Conservation (phyloP, 1,284 basidiomycete genomes). For the Apiotrichum veenhuisii region DNA sequence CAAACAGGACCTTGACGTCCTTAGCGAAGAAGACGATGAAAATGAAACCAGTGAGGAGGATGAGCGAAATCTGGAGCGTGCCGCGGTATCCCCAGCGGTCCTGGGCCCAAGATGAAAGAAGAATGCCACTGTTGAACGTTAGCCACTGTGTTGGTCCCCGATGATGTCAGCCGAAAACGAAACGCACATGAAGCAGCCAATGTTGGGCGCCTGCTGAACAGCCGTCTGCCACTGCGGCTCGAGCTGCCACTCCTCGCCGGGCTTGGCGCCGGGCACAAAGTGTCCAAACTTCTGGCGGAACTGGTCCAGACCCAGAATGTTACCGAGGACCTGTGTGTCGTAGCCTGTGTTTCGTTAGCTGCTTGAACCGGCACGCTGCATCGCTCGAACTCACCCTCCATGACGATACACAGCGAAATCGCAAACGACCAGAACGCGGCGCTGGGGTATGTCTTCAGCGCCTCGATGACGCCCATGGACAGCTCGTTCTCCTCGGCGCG, state of each 20-base stretch:
- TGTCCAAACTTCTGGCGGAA: conserved; percentile 17
- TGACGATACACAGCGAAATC: conserved; percentile 15
- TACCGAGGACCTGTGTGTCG: conserved; percentile 12
- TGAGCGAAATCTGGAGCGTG: conserved; percentile 26
- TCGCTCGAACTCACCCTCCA: conserved; percentile 2
- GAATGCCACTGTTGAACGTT: conserved; percentile 20
- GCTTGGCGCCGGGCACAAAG: not conserved
- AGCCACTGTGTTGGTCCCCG: not conserved
- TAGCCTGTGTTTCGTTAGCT: conserved; percentile 5
- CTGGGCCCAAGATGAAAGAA: conserved; percentile 20
- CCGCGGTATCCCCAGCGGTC: conserved; percentile 28
- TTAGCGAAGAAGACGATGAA: conserved; percentile 47
- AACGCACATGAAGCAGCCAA: conserved; percentile 26
- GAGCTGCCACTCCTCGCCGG: conserved; percentile 4
- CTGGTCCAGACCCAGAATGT: conserved; percentile 11
- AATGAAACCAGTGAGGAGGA: conserved; percentile 33
- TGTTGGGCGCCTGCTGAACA: conserved; percentile 15
- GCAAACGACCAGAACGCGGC: conserved; percentile 20
- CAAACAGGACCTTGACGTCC: conserved; percentile 16
- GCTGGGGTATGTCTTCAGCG: conserved; percentile 15
- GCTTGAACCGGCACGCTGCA: not conserved
- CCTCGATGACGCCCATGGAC: conserved; percentile 11
- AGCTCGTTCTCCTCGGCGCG: conserved; percentile 16
- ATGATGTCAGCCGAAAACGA: not conserved
- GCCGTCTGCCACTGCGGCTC: conserved; percentile 20